Conservation (phyloP, 306 rosid genomes). For the Castanea mollissima region DNA sequence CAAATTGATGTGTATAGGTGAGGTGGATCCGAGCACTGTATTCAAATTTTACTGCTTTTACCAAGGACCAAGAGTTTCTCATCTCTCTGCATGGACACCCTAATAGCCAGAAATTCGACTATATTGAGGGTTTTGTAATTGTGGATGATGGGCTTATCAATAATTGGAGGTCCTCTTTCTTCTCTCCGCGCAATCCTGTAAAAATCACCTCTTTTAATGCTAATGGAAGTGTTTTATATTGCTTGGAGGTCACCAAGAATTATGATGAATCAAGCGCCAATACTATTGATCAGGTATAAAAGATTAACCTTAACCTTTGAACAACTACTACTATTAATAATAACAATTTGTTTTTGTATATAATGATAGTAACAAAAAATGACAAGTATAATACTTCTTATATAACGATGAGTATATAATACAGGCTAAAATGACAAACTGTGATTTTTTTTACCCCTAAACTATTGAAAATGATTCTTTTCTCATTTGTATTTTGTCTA, state of each 20-base stretch:
- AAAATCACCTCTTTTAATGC: slow-evolving; percentile 65
- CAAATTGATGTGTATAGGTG: slow-evolving; percentile 44
- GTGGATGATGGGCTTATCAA: slow-evolving; percentile 89
- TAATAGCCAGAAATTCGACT: slow-evolving; percentile 61
- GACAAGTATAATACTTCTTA: too few relatives aligned
- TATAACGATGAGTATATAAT: too few relatives aligned
- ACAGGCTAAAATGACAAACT: too few relatives aligned
- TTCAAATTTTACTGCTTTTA: slow-evolving; percentile 65
- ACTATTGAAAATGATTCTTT: too few relatives aligned
- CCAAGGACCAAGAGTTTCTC: slow-evolving; percentile 77
- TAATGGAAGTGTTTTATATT: slow-evolving; percentile 77
- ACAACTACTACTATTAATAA: background rate
- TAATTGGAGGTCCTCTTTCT: slow-evolving; percentile 96
- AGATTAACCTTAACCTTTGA: background rate
- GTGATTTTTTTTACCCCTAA: too few relatives aligned
- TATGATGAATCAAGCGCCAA: slow-evolving; percentile 47
- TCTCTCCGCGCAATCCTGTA: slow-evolving; percentile 76
- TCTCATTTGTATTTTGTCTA: too few relatives aligned
- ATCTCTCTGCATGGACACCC: slow-evolving; percentile 74
- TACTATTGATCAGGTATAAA: slow-evolving; percentile 67
- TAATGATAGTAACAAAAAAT: too few relatives aligned
- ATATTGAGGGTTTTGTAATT: slow-evolving; percentile 92
- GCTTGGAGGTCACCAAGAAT: slow-evolving; percentile 92
- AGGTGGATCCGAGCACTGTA: slow-evolving; percentile 90
- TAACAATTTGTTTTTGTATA: background rate